Base-by-base conservation (phyloP, 2,329 filamentous ascomycete species). In the Pestalotiopsis sp. region DNA sequence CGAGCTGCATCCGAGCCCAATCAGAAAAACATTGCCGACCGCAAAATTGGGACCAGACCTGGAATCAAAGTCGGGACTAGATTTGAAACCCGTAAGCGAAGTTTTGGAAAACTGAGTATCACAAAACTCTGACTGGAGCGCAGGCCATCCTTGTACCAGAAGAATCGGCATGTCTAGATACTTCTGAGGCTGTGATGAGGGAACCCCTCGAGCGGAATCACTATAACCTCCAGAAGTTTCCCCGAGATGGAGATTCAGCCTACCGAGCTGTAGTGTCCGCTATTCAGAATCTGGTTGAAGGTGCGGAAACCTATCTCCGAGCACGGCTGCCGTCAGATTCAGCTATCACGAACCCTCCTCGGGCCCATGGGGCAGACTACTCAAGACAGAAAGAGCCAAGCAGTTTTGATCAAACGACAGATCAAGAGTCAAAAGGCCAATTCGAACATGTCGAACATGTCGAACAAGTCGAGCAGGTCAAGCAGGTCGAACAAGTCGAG, bases 141-240 rank as follows among this genome's bases (percentile, higher is more conserved):
- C 23, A 61, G 59, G 59, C 6, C 25, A 9, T 9, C 23, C 59
- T 61, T 17, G 59, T 61, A 14, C n/a, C 59, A 25, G n/a, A 61
- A 31, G 25, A 39, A 61, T 61, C 59, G n/a, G 59, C 59, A 61
- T 61, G 59, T 27, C n/a, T 61, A 20, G 59, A 61, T 20, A 25
- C 6, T 12, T 61, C 59, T 5, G 25, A 61, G n/a, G 36, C 5
- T 5, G n/a, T 61, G n/a, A 20, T 9, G 25, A 61, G 59, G 23
- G 6, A 31, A 7, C 59, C 59, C 6, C 36, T 61, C 4, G 36
- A 61, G 13, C 59, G 59, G 25, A 6, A 61, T 61, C 59, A 61
- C 23, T 61, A 61, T 31, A 61, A 61, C 20, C 59, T 61, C 36
- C 59, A 61, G 59, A 9, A 52, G 17, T 56, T 56, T 31, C 25